These are phyloP conservation scores for Rhizopus arrhizus DNA, from an alignment of 371 early-diverging fungal genomes.

Conservation along the genomic window DNA sequence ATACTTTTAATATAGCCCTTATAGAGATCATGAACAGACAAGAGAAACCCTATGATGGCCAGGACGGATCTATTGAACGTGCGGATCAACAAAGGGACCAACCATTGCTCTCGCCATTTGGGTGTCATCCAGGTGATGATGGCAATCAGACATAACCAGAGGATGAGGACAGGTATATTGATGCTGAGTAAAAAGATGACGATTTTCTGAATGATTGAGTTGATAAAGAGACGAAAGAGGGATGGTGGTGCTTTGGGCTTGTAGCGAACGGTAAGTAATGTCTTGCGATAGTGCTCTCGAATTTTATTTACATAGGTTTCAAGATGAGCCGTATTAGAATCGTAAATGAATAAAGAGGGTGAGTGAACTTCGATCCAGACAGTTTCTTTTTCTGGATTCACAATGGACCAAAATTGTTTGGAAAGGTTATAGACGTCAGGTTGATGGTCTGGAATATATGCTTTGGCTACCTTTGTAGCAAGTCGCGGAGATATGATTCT, in stretches of 20 bases:
- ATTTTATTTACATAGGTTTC: constrained; percentile 13
- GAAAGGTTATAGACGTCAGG: constrained; percentile 23
- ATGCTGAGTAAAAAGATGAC: constrained; percentile 19
- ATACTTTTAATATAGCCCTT: constrained; percentile 3
- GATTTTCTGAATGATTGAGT: constrained; percentile 16
- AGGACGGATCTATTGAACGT: constrained; percentile 19
- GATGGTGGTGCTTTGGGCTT: constrained; percentile 22
- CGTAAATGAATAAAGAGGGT: constrained; percentile 23
- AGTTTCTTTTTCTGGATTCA: constrained; percentile 33
- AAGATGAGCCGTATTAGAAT: neutral
- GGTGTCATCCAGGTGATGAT: constrained; percentile 43
- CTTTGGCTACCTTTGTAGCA: constrained; percentile 2
- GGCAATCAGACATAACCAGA: constrained; percentile 33
- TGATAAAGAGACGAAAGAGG: constrained; percentile 18
- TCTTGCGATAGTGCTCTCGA: constrained; percentile 22
- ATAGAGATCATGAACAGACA: neutral
- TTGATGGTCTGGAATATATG: constrained; percentile 11
- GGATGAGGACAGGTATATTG: constrained; percentile 34
- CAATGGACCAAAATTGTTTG: constrained; percentile 38
- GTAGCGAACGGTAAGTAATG: constrained; percentile 15
- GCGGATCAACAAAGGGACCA: constrained; percentile 26
- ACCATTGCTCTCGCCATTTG: constrained; percentile 35
- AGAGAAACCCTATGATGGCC: neutral
- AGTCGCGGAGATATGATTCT: constrained; percentile 3
- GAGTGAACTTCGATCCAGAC: constrained; percentile 31